Evolutionary conservation across 495 filamentous ascomycete species (phyloP).

Genomic region (Endocarpon pusillum): DNA sequence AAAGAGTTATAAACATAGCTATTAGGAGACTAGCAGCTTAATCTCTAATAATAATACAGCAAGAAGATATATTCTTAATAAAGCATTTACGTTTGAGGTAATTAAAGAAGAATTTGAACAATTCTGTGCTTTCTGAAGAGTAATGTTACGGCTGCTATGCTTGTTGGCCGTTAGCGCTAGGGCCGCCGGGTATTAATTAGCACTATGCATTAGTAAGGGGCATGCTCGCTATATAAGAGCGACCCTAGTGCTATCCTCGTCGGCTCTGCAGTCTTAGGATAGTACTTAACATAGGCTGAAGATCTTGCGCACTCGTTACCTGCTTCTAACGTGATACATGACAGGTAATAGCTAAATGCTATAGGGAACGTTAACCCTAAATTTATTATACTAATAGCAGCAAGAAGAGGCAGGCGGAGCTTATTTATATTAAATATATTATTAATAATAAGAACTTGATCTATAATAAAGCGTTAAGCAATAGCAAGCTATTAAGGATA

Average conservation of each 20-base stretch:
- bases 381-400: slow-evolving; percentile 1
- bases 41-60: neutral
- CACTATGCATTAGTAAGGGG: no score
- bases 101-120: slow-evolving; percentile 2
- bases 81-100: neutral
- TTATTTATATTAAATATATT: slow-evolving; percentile 2
- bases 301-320: no score
- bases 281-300: no score
- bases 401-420: neutral
- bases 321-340: no score
- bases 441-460: neutral
- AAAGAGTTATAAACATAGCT: neutral
- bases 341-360: neutral
- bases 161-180: no score
- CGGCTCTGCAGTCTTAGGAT: no score
- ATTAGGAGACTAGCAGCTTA: neutral
- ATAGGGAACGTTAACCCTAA: slow-evolving; percentile 1
- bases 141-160: no score
- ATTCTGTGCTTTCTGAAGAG: neutral
- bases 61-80: neutral
- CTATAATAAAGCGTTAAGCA: neutral
- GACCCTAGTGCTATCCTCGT: no score
- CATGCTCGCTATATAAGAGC: no score
- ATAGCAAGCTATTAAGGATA: neutral
- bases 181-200: no score